phyloP scores from a whole-genome alignment of 2,329 filamentous ascomycete genomes.

The Pyrenophora teres region DNA sequence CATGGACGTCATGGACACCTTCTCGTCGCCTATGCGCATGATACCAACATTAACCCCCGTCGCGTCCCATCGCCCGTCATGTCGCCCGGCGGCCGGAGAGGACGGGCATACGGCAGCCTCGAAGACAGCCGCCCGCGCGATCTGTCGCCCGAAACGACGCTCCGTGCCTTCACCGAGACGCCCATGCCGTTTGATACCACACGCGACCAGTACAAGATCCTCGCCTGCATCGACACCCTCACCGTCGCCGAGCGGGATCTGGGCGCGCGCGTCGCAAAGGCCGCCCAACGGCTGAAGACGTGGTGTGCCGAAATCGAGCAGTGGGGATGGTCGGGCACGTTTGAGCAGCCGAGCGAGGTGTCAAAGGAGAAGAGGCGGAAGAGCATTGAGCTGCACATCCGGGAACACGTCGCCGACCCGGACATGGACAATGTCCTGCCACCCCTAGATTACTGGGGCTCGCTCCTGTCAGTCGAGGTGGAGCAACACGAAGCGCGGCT shows the following conservation, averaged over 20 bases:
- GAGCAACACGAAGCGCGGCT: constrained; percentile 72
- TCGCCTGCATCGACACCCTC: constrained; percentile 64
- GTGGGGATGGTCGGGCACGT: constrained; percentile 63
- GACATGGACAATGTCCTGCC: constrained; percentile 26
- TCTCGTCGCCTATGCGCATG: constrained; percentile 39
- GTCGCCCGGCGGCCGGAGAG: constrained; percentile 39
- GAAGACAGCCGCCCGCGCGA: constrained; percentile 44
- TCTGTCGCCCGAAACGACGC: constrained; percentile 49
- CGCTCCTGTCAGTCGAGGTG: constrained; percentile 68
- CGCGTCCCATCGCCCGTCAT: constrained; percentile 41
- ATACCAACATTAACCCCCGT: constrained; percentile 38
- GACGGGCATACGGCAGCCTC: constrained; percentile 29
- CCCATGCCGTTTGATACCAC: constrained; percentile 52
- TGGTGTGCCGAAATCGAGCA: constrained; percentile 75
- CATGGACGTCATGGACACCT: constrained; percentile 31
- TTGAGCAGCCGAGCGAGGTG: constrained; percentile 48
- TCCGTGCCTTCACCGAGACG: constrained; percentile 50
- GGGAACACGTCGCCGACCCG: constrained; percentile 36
- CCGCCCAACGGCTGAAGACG: constrained; percentile 71
- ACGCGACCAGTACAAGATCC: constrained; percentile 48
- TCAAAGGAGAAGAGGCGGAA: constrained; percentile 32
- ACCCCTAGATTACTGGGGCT: constrained; percentile 66
- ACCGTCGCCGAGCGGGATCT: constrained; percentile 71
- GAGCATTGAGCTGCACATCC: constrained; percentile 40
- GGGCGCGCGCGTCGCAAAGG: constrained; percentile 70